Conservation (phyloP, 2,329 filamentous ascomycete genomes). For the Aspergillus fijiensis region DNA sequence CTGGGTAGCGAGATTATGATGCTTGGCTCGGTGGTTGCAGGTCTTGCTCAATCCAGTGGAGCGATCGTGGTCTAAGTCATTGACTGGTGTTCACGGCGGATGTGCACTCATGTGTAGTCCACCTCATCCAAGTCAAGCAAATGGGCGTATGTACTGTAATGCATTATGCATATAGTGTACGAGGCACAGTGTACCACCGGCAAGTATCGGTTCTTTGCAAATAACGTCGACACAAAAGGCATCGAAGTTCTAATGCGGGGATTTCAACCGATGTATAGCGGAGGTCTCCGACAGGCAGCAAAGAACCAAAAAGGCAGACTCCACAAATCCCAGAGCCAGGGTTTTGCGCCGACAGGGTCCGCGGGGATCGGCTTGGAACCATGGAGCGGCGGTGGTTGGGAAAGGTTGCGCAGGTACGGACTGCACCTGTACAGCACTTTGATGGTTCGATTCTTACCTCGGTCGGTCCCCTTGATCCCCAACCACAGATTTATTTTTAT, state of each 20-base stretch:
- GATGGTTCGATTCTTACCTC: not conserved
- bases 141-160: not conserved
- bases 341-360: constrained; percentile 1
- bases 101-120: too few relatives aligned
- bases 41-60: too few relatives aligned
- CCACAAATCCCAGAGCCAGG: not conserved
- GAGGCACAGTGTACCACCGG: not conserved
- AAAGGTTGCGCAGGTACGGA: not conserved
- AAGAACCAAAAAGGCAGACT: not conserved
- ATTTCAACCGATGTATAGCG: not conserved
- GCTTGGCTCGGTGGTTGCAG: too few relatives aligned
- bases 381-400: constrained; percentile 5
- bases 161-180: not conserved
- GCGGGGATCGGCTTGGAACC: constrained; percentile 4
- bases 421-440: too few relatives aligned
- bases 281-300: not conserved
- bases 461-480: not conserved
- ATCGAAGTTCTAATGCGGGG: not conserved
- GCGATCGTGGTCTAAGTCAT: too few relatives aligned
- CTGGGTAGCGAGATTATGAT: too few relatives aligned
- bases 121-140: too few relatives aligned
- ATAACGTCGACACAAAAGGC: not conserved
- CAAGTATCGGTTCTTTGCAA: not conserved
- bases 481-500: not conserved
- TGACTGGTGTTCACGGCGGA: too few relatives aligned